Conservation (phyloP, 176 grass and related monocot genomes). For the Tillandsia fasciculata region DNA sequence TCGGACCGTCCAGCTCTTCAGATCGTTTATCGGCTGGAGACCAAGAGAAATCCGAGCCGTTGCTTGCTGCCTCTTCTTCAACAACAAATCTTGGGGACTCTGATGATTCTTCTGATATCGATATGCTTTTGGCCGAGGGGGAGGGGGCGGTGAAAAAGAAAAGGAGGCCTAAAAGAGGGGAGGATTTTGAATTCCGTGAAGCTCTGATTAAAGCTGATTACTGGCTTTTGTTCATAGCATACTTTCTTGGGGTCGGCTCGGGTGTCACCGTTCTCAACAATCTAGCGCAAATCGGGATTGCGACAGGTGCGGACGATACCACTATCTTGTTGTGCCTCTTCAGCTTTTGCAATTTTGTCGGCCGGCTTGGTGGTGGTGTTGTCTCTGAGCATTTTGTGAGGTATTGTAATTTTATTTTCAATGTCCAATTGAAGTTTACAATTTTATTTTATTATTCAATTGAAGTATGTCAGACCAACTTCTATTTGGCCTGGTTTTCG, state of each 20-base stretch:
- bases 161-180: constrained; percentile 65
- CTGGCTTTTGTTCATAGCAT: constrained; percentile 69
- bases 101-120: constrained; percentile 58
- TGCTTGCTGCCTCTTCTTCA: constrained; percentile 29
- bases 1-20: constrained; percentile 43
- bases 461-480: not conserved
- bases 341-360: constrained; percentile 76
- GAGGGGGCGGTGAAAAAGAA: constrained; percentile 83
- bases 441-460: not conserved
- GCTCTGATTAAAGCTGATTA: constrained; percentile 84
- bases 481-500: no score
- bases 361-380: constrained; percentile 63
- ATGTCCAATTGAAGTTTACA: not conserved
- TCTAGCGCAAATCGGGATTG: constrained; percentile 80
- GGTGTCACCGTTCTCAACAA: constrained; percentile 91
- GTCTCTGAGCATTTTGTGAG: constrained; percentile 83
- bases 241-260: constrained; percentile 89
- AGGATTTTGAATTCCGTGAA: constrained; percentile 85
- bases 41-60: constrained; percentile 48
- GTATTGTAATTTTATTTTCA: constrained; percentile 25
- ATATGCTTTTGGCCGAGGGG: constrained; percentile 75
- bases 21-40: constrained; percentile 34
- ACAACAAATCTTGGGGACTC: constrained; percentile 14
- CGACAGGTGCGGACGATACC: constrained; percentile 67
- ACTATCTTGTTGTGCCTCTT: constrained; percentile 77